A percentile compares a stretch with the other conserved stretches of the same genome.
These are phyloP conservation scores for Picea engelmannii DNA, from an alignment of 83 land plant genomes.

Conservation along the genomic window DNA sequence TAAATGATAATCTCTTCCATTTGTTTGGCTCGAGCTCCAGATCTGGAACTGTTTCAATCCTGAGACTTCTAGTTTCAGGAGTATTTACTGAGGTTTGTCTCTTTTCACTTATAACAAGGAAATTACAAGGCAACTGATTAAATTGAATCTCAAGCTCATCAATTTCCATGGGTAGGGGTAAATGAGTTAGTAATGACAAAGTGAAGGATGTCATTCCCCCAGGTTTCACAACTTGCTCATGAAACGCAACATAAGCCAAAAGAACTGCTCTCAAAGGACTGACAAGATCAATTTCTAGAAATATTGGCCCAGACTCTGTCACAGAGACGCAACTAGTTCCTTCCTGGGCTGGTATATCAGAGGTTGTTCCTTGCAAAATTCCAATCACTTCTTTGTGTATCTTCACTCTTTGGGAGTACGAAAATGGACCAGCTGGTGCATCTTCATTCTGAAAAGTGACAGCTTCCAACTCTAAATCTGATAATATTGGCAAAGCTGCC, in stretches of 20 bases:
- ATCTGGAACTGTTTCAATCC: too few species aligned
- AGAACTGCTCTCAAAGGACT: conserved; percentile 88
- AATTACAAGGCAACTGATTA: conserved; percentile 78
- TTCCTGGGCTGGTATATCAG: conserved; percentile 23
- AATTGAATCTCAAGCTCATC: conserved; percentile 83
- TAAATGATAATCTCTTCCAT: conserved; percentile 82
- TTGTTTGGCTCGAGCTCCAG: conserved; percentile 56
- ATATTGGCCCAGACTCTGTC: conserved; percentile 48
- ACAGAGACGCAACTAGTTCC: conserved; percentile 30
- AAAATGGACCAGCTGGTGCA: conserved; percentile 74
- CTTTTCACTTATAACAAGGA: conserved; percentile 42
- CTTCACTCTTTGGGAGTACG: conserved; percentile 44
- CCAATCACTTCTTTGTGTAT: conserved; percentile 68
- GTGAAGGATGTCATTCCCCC: conserved; percentile 58
- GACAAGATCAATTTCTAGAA: conserved; percentile 81
- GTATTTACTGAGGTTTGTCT: conserved; percentile 4
- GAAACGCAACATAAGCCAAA: conserved; percentile 86
- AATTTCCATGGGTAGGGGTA: conserved; percentile 70
- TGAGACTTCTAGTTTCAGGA: conserved; percentile 24
- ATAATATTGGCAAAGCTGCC: conserved; percentile 72
- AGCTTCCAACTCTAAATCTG: conserved; percentile 17
- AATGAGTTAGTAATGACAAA: conserved; percentile 80
- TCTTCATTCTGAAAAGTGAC: conserved; percentile 31
- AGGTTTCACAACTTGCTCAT: conserved; percentile 84
- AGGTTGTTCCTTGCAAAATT: conserved; percentile 49